Base-by-base conservation (phyloP, 139 green algal species). In the Chlamydomonas sp. region DNA sequence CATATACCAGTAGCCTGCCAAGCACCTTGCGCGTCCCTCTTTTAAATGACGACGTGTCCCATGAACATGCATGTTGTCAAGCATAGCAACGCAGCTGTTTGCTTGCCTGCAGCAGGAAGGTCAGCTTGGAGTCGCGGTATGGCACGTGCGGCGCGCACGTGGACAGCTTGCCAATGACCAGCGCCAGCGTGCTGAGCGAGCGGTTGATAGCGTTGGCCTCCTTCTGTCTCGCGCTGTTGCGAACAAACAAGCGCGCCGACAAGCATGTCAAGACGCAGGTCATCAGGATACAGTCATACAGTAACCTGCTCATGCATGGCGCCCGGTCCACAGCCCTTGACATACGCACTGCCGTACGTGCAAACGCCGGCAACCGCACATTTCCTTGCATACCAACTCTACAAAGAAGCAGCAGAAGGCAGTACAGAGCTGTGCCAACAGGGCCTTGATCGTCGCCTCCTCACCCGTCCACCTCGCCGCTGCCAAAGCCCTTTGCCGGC, bases 121-220 rank as follows among this genome's bases (percentile, higher is more conserved):
- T 99, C 20, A 99, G 96, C 83, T 97, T 96, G 63, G 94, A 98
- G 94, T 99, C 97, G 7, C 98, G 90, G 94, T 99, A 99, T 4
- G 98, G 98, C 14, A 99, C n/a, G 89, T 82, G 6, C 88, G 63
- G 87, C 90, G 31, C 85, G 77, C 31, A 90, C 74, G 18, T 3
- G 9, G 60, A 57, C 79, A 99, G 91, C 84, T 90, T 89, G 81
- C 92, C 93, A 90, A 99, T 99, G n/a, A 99, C 98, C 4, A 96
- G 90, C 8, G 96, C 96, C 80, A 99, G 93, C 4, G 94, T 96
- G 79, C 94, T 98, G 17, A 99, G 92, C 16, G 90, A 96, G 91
- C 98, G 97, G 94, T 99, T 99, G 93, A 99, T 99, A 67, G 85
- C 87, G 68, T 89, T 87, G 9, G 95, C 93, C 91, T 97, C 95